Evolutionary conservation across 129 eudicot genomes (phyloP), one percentile per base, ranked within the genome.

Genomic region (Lactuca saligna): DNA sequence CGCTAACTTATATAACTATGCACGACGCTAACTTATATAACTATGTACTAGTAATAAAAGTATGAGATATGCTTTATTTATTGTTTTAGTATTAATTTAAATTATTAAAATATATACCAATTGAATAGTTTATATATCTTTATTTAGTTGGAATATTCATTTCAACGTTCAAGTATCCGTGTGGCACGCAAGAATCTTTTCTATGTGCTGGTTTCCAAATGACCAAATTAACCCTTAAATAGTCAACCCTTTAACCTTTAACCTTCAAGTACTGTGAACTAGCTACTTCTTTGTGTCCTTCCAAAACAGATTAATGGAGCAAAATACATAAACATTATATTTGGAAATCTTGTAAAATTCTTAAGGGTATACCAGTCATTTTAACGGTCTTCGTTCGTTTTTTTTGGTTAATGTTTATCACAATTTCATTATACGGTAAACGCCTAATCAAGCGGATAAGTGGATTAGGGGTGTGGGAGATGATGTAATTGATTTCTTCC

Each of bases 91-190:
- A 46, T 46, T 0, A 12, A 46, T 12, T 16, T 9, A 62, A 61
- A 62, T 16, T 16, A 38, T 38, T 62, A 35, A 16, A 37, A 10
- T 0, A 25, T 25, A 25, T 35, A 16, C 31, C 13, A 39, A 8
- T 9, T 11, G 7, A 39, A 14, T 8, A 9, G 67, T 62, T 58
- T 62, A 62, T 39, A 8, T 39, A 8, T 62, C 4, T 62, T 38
- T 17, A 62, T 17, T 10, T 62, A 39, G 53, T 39, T 62, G 67
- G 67, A 62, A 62, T 62, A 62, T 38, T 62, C 67, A 62, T 39
- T 39, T 62, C 33, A 61, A 35, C 51, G 51, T 46, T 46, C 51
- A 46, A 46, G 51, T 46, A 62, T 62, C 17, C 41, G 20, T 39
- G 32, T 16, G 29, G 16, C 3, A 62, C 50, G 10, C n/a, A 10